Conservation (phyloP, 306 rosid genomes). For the barrel medic (Medicago truncatula) region MtrunA17r5.0-ANR NC_053047.1:33919001-33919500, state of each 20-base stretch:
- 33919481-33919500: not conserved
- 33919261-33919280: not conserved
- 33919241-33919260: not conserved
- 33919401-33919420: too few species aligned
- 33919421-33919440: too few species aligned
- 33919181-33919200: conserved; percentile 19
- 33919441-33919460: not conserved
- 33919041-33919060: conserved; percentile 28
- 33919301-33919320: not conserved
- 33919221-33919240: conserved; percentile 7
- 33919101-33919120: conserved; percentile 22
- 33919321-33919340: not conserved
- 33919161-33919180: conserved; percentile 21
- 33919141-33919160: conserved; percentile 17
- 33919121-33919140: conserved; percentile 24
- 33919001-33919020: conserved; percentile 9
- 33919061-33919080: not conserved
- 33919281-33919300: not conserved
- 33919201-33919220: conserved; percentile 27
- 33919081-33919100: not conserved
- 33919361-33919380: not conserved
- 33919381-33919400: too few species aligned
- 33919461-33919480: not conserved
- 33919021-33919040: conserved; percentile 20
- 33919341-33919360: not conserved